Conservation (phyloP, 257 asterid genomes). For the Gentiana dahurica region DNA sequence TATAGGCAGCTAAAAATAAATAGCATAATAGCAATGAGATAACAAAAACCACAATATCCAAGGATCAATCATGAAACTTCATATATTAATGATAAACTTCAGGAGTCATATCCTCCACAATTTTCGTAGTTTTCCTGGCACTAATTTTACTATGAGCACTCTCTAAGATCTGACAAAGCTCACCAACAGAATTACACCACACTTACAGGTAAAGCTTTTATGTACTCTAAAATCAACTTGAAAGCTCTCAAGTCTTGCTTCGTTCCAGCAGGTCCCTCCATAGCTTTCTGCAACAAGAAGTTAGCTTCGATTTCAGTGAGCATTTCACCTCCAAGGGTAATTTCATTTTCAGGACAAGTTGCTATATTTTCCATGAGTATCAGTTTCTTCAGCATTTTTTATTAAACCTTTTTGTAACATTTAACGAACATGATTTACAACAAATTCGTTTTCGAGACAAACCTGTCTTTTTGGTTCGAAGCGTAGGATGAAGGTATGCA, state of each 20-base stretch:
- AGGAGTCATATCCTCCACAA: too few species aligned
- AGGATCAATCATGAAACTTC: too few species aligned
- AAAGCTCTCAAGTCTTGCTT: conserved; percentile 91
- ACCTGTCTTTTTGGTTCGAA: conserved; percentile 98
- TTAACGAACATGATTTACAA: background rate
- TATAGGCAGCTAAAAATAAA: too few species aligned
- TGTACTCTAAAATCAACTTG: conserved; percentile 80
- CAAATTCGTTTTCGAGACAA: conserved; percentile 1
- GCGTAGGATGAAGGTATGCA: conserved; percentile 82
- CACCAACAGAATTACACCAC: background rate
- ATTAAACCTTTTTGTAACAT: background rate
- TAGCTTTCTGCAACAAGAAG: conserved; percentile 41
- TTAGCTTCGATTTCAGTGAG: conserved; percentile 5
- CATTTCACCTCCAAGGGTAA: background rate
- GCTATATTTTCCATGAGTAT: too few species aligned
- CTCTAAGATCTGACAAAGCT: too few species aligned
- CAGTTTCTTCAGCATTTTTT: background rate
- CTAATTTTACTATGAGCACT: too few species aligned
- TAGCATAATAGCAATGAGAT: too few species aligned
- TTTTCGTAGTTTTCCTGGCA: too few species aligned
- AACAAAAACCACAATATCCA: too few species aligned
- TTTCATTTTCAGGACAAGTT: too few species aligned
- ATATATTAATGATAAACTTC: too few species aligned
- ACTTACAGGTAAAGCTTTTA: conserved; percentile 94
- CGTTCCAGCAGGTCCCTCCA: conserved; percentile 45